phyloP scores from a whole-genome alignment of 2,329 filamentous ascomycete genomes.

The Penicillium rolfsii region DNA sequence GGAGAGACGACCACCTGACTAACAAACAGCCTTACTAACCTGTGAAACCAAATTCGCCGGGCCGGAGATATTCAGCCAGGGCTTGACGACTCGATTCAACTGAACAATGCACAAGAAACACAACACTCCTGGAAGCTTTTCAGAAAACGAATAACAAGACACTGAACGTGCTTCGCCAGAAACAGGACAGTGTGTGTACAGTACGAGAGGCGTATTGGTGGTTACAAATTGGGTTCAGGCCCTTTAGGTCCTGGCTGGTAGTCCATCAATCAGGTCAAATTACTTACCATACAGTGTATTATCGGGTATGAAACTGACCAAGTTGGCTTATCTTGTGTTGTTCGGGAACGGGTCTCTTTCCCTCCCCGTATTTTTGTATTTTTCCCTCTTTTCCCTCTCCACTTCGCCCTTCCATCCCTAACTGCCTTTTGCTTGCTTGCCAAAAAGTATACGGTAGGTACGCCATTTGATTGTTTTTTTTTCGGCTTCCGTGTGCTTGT shows the following conservation, averaged over 20 bases:
- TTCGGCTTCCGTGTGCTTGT: slow-evolving; percentile 18
- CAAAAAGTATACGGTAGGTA: slow-evolving; percentile 21
- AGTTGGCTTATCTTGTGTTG: not conserved
- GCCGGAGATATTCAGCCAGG: not conserved
- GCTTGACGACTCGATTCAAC: not conserved
- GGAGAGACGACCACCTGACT: slow-evolving; percentile 16
- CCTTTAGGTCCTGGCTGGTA: not conserved
- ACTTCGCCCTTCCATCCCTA: slow-evolving; percentile 20
- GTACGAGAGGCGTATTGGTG: slow-evolving; percentile 15
- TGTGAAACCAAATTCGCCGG: not conserved
- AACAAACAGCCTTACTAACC: slow-evolving; percentile 9
- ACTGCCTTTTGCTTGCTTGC: slow-evolving; percentile 5
- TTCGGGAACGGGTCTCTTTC: not conserved
- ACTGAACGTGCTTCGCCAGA: not conserved
- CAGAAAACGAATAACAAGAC: not conserved
- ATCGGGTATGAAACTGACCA: not conserved
- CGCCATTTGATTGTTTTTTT: slow-evolving; percentile 12
- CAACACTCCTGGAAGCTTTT: not conserved
- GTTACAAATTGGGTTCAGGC: not conserved
- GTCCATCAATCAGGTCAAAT: not conserved
- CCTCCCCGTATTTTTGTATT: slow-evolving; percentile 9
- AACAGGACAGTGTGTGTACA: slow-evolving; percentile 1
- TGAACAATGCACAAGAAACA: not conserved
- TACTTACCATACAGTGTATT: not conserved
- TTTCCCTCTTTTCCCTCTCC: slow-evolving; percentile 28